phyloP scores from a whole-genome alignment of 176 grass and related monocot genomes.

The Lolium perenne region DNA sequence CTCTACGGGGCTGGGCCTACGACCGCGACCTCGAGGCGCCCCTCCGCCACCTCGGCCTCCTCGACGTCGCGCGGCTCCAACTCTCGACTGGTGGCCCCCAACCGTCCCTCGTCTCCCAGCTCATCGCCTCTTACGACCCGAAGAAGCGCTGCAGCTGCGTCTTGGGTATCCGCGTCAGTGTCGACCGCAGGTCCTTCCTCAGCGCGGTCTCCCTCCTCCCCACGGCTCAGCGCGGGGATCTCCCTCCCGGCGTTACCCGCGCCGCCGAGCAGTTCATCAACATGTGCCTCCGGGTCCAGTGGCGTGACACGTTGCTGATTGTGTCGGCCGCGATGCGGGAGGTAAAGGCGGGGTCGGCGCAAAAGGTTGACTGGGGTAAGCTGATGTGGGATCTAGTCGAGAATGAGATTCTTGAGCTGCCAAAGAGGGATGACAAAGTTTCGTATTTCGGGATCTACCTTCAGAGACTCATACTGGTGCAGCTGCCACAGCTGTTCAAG shows the following conservation, averaged over 20 bases:
- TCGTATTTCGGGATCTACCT: constrained; percentile 77
- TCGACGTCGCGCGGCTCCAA: constrained; percentile 60
- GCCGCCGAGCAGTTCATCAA: constrained; percentile 61
- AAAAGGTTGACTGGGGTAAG: constrained; percentile 79
- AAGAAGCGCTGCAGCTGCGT: constrained; percentile 55
- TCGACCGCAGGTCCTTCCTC: constrained; percentile 55
- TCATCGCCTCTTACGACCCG: constrained; percentile 73
- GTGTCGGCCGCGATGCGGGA: constrained; percentile 52
- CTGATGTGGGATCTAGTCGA: constrained; percentile 87
- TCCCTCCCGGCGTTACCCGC: constrained; percentile 32
- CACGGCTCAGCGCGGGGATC: constrained; percentile 37
- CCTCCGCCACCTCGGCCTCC: constrained; percentile 62
- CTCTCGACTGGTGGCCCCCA: constrained; percentile 38
- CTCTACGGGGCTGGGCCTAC: background rate
- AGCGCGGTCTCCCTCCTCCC: constrained; percentile 58
- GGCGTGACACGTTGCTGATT: constrained; percentile 69
- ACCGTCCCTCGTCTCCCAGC: constrained; percentile 46
- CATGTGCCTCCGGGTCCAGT: constrained; percentile 63
- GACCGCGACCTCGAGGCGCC: constrained; percentile 31
- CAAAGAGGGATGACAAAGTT: constrained; percentile 46
- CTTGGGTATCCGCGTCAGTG: constrained; percentile 47
- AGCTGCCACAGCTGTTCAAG: constrained; percentile 56
- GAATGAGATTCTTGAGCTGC: constrained; percentile 73
- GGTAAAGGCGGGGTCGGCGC: constrained; percentile 63
- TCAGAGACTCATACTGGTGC: constrained; percentile 64